Evolutionary conservation across 257 asterid species (phyloP).

Genomic region (Marsdenia floribunda): DNA sequence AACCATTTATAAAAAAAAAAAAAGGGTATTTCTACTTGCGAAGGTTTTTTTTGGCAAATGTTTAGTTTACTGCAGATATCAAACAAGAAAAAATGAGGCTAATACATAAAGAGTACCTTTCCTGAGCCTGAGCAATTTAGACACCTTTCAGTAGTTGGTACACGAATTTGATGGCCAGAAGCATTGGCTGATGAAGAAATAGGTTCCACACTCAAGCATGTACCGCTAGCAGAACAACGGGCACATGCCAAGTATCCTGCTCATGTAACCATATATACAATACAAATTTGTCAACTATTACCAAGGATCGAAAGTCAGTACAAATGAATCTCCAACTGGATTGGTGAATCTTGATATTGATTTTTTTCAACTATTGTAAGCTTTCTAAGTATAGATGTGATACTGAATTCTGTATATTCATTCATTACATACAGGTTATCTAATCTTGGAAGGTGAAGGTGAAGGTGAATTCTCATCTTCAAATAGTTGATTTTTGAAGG

Average conservation of each 20-base stretch:
- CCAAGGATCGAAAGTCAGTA: neutral
- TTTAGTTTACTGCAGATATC: neutral
- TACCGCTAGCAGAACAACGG: constrained; percentile 75
- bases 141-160: constrained; percentile 69
- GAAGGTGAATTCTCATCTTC: too few relatives aligned
- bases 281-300: neutral
- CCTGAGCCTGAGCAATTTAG: constrained; percentile 88
- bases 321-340: too few relatives aligned
- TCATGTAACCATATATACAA: constrained; percentile 10
- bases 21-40: too few relatives aligned
- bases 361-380: neutral
- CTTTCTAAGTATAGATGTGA: neutral
- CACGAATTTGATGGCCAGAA: constrained; percentile 37
- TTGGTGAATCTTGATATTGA: too few relatives aligned
- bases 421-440: neutral
- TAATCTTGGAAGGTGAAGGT: neutral
- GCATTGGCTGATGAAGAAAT: constrained; percentile 39
- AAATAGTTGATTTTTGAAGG: too few relatives aligned
- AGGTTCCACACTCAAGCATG: constrained; percentile 63
- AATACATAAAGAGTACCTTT: constrained; percentile 46
- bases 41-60: neutral
- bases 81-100: neutral
- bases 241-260: constrained; percentile 93
- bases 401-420: neutral
- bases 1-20: too few relatives aligned